These are phyloP conservation scores for Epicoccum nigrum DNA, from an alignment of 2,329 filamentous ascomycete species.

Conservation along the genomic window DNA sequence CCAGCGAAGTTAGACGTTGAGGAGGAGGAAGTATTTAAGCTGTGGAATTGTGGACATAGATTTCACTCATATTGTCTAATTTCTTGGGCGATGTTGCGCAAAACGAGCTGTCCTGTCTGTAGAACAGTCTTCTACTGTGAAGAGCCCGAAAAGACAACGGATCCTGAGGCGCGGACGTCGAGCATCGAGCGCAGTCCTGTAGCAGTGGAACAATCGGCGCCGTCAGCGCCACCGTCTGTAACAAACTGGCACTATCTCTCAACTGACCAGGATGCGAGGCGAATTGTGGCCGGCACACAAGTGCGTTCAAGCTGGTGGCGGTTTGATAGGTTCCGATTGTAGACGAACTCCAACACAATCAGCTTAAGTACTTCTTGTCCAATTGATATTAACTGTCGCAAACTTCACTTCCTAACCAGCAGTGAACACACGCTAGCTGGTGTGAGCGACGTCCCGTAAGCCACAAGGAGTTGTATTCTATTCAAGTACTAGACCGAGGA, in stretches of 20 bases:
- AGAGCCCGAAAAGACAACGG: slow-evolving; percentile 25
- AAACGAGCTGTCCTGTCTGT: slow-evolving; percentile 41
- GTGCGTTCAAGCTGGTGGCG: too few relatives aligned
- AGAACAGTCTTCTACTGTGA: slow-evolving; percentile 35
- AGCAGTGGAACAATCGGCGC: background rate
- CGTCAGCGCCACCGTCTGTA: background rate
- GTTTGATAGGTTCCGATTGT: too few relatives aligned
- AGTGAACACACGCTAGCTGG: too few relatives aligned
- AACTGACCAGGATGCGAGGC: slow-evolving; percentile 7
- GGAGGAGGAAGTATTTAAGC: slow-evolving; percentile 33
- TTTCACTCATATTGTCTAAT: slow-evolving; percentile 42
- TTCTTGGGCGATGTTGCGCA: slow-evolving; percentile 40
- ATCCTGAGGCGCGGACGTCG: slow-evolving; percentile 19
- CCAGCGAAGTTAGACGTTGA: slow-evolving; percentile 5
- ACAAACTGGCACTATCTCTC: slow-evolving; percentile 17
- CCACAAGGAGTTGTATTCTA: too few relatives aligned
- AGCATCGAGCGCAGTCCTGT: background rate
- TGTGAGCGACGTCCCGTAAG: too few relatives aligned
- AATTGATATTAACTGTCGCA: too few relatives aligned
- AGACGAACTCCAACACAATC: too few relatives aligned
- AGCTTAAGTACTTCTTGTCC: too few relatives aligned
- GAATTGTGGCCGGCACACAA: too few relatives aligned
- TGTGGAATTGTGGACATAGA: slow-evolving; percentile 36
- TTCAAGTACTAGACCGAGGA: too few relatives aligned
- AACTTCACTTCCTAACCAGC: too few relatives aligned